Evolutionary conservation across 495 filamentous ascomycete species (phyloP).

Genomic region (Aspergillus haitiensis): DNA sequence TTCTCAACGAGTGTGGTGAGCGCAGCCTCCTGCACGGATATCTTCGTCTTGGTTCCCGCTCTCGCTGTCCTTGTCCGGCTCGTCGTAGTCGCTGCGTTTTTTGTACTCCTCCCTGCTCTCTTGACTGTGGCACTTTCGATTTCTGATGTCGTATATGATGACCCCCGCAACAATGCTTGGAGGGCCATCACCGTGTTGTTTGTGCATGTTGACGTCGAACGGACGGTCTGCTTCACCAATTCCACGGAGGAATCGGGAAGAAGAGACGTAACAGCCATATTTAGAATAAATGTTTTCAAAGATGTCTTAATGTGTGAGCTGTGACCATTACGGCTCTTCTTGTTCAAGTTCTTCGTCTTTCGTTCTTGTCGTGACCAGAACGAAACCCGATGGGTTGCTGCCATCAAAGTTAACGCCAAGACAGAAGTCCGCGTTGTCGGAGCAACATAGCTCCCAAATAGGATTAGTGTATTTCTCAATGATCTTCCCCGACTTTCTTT

Average conservation of each 20-base stretch:
- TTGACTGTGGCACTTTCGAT: constrained; percentile 23
- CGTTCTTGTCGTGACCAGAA: background rate
- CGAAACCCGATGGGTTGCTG: background rate
- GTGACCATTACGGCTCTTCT: background rate
- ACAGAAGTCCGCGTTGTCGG: constrained; percentile 38
- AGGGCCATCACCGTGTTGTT: constrained; percentile 47
- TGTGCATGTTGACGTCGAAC: constrained; percentile 50
- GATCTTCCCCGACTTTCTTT: constrained; percentile 4
- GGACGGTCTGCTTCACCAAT: constrained; percentile 50
- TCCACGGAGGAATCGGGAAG: constrained; percentile 39
- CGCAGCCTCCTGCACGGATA: constrained; percentile 25
- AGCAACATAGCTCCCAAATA: constrained; percentile 32
- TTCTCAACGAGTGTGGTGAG: constrained; percentile 36
- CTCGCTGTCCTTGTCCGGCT: constrained; percentile 38
- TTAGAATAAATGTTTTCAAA: constrained; percentile 8
- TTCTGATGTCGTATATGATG: constrained; percentile 28
- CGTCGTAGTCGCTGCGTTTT: constrained; percentile 24
- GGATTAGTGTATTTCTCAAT: constrained; percentile 25
- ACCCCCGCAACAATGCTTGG: constrained; percentile 44
- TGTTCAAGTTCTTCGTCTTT: background rate
- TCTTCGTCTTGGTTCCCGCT: constrained; percentile 39
- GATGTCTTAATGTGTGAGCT: constrained; percentile 16
- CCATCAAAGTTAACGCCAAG: constrained; percentile 19
- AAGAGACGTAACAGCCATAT: constrained; percentile 45
- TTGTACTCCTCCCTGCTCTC: constrained; percentile 24